phyloP scores from a whole-genome alignment of 129 eudicot species.

The Lactuca saligna region DNA sequence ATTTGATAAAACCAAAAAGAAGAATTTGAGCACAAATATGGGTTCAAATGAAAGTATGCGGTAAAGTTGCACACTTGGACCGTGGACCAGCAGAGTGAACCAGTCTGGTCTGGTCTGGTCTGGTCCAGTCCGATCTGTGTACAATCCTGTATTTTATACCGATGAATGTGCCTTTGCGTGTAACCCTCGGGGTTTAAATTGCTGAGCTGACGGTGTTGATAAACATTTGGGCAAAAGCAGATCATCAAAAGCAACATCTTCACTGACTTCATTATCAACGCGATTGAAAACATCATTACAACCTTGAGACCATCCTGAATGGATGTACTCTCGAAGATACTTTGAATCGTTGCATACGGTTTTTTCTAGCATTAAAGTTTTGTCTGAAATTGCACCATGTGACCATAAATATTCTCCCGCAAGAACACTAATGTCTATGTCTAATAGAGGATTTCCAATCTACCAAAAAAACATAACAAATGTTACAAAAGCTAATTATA shows the following conservation, averaged over 20 bases:
- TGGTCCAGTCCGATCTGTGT: too few relatives aligned
- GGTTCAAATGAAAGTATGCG: neutral
- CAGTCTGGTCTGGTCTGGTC: too few relatives aligned
- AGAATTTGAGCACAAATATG: neutral
- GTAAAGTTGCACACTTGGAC: neutral
- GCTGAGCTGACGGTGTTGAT: slow-evolving; percentile 30
- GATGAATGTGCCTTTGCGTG: slow-evolving; percentile 34
- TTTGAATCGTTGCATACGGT: slow-evolving; percentile 45
- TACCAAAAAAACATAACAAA: neutral
- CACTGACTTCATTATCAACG: slow-evolving; percentile 29
- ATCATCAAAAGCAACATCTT: slow-evolving; percentile 26
- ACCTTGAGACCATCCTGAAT: slow-evolving; percentile 40
- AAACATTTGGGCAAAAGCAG: slow-evolving; percentile 36
- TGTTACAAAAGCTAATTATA: too few relatives aligned
- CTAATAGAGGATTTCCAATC: slow-evolving; percentile 47
- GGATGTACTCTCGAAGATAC: slow-evolving; percentile 28
- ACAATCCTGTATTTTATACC: neutral
- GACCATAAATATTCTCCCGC: slow-evolving; percentile 43
- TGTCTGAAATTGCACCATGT: slow-evolving; percentile 46
- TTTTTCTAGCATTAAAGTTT: slow-evolving; percentile 37
- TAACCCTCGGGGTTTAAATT: slow-evolving; percentile 36
- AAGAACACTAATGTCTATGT: slow-evolving; percentile 41
- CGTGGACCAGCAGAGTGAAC: neutral
- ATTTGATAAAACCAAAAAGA: neutral
- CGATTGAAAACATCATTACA: slow-evolving; percentile 38